These are phyloP conservation scores for Trifolium dubium DNA, from an alignment of 306 rosid species.

Conservation along the genomic window DNA sequence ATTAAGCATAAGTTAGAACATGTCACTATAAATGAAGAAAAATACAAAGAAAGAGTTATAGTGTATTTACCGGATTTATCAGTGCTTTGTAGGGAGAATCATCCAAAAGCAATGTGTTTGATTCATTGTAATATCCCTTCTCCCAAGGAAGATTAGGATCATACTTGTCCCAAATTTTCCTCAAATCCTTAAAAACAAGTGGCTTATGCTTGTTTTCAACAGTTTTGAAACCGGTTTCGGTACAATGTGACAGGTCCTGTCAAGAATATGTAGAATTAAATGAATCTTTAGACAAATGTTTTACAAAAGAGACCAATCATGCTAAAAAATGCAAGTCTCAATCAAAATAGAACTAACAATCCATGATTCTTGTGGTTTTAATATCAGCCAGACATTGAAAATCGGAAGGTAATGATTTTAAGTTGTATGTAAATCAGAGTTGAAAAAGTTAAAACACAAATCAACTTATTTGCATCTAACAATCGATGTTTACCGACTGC, in stretches of 20 bases:
- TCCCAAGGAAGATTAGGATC: conserved; percentile 83
- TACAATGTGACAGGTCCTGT: conserved; percentile 72
- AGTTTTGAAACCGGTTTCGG: conserved; percentile 61
- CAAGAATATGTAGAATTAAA: conserved; percentile 11
- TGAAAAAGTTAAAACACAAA: too few relatives aligned
- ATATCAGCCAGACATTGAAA: too few relatives aligned
- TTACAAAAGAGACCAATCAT: neutral
- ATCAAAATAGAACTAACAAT: too few relatives aligned
- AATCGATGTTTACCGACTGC: too few relatives aligned
- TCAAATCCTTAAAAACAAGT: conserved; percentile 76
- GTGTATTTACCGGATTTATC: conserved; percentile 70
- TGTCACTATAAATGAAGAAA: conserved; percentile 9
- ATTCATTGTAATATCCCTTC: conserved; percentile 64
- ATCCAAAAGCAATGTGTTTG: conserved; percentile 78
- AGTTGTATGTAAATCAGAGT: too few relatives aligned
- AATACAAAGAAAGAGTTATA: neutral
- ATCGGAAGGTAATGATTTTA: too few relatives aligned
- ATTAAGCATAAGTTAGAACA: conserved; percentile 33
- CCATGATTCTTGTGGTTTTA: too few relatives aligned
- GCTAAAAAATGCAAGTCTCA: too few relatives aligned
- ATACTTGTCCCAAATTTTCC: conserved; percentile 77
- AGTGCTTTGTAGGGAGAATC: conserved; percentile 91
- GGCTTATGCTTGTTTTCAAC: conserved; percentile 68
- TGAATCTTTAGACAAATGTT: neutral
- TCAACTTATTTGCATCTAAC: too few relatives aligned